Evolutionary conservation across 495 filamentous ascomycete species (phyloP).

Genomic region (Opeltia flavorubescens): DNA sequence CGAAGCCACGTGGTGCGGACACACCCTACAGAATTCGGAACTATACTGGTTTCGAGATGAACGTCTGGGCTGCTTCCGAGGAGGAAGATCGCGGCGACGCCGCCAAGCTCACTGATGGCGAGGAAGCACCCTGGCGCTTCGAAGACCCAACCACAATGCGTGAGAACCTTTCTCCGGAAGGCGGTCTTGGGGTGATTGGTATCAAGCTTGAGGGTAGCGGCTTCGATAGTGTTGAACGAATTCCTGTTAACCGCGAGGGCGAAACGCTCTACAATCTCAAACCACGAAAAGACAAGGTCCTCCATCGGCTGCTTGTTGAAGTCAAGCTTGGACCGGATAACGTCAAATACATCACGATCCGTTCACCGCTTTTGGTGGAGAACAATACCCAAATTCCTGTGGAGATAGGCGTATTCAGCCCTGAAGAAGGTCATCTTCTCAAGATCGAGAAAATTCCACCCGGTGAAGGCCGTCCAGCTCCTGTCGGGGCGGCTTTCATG

Average conservation of each 20-base stretch:
- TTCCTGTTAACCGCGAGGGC: conserved; percentile 85
- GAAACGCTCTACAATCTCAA: conserved; percentile 76
- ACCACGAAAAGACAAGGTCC: conserved; percentile 66
- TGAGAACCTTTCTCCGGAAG: conserved; percentile 78
- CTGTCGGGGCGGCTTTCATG: conserved; percentile 80
- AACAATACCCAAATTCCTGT: conserved; percentile 95
- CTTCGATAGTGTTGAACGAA: conserved; percentile 77
- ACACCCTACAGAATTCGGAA: conserved; percentile 89
- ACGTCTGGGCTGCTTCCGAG: conserved; percentile 63
- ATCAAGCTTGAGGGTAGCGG: conserved; percentile 83
- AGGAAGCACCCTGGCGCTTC: conserved; percentile 90
- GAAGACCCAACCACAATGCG: conserved; percentile 90
- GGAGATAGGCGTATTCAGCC: conserved; percentile 85
- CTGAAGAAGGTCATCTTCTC: conserved; percentile 74
- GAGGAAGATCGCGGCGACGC: conserved; percentile 48
- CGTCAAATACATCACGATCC: conserved; percentile 93
- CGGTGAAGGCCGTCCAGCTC: conserved; percentile 79
- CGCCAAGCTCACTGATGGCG: conserved; percentile 74
- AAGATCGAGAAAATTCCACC: conserved; percentile 97
- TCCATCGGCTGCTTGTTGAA: conserved; percentile 84
- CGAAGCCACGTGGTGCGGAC: conserved; percentile 82
- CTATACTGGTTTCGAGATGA: conserved; percentile 82
- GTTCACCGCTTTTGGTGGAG: conserved; percentile 90
- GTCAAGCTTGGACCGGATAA: conserved; percentile 83
- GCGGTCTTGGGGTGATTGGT: conserved; percentile 58